Base-by-base conservation (phyloP, 495 filamentous ascomycete species). In the Aspergillus bertholletiae region DNA sequence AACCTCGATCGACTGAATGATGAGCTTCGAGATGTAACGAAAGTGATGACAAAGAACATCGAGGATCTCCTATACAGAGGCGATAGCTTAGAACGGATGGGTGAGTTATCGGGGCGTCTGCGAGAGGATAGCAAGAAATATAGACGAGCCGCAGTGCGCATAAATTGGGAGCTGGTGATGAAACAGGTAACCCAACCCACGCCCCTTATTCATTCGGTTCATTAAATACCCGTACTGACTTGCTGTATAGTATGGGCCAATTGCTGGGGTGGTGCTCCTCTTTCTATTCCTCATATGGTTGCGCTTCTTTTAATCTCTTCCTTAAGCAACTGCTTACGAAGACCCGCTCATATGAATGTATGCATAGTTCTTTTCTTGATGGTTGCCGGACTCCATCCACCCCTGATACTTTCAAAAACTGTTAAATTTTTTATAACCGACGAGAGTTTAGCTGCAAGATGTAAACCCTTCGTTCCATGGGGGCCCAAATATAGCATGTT, bases 31-130 rank as follows among this genome's bases (percentile, higher is more conserved):
- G 94, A 97, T 80, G 94, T 99, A 49, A 97, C 94, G 13, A 90
- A 96, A 71, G 92, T 97, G 59, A 99, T 99, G 94, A 97, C 94
- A 28, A 99, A 97, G 82, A 99, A 99, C 70, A 99, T 99, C 64
- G 94, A 99, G 76, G 94, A 99, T 69, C 72, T 99, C 66, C 70
- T 99, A 53, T 99, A 99, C 66, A 80, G 94, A 50, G 94, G 94
- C 8, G 94, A 97, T 66, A 94, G 87, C 64, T 73, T 99, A 57
- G 95, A 99, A 74, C 81, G 90, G 51, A 99, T 99, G 94, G 95
- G 94, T 24, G 94, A 97, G 73, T 83, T 97, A 73, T 94, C 88
- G 46, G 84, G 83, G 37, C 73, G 91, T 55, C 65, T 99, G 68
- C 79, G 88, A 41, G 94, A 99, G 62, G 94, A 99, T 68, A 93